Base-by-base conservation (phyloP, 306 rosid species). In the Citrullus mucosospermus region DNA sequence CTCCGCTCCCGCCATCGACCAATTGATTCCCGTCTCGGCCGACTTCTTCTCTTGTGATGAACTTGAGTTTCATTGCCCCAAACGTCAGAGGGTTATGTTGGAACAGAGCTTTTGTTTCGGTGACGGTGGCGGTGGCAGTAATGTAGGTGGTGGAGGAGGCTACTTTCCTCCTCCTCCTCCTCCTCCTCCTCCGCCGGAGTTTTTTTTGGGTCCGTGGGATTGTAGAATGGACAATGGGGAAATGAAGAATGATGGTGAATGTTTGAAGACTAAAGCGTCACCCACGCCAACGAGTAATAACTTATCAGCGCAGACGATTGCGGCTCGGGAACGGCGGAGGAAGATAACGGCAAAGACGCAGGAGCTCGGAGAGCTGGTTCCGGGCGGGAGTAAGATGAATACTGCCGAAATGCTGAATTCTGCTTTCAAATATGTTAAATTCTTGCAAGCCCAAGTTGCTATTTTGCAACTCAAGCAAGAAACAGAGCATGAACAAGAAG, bases 381-480 rank as follows among this genome's bases (percentile, higher is more conserved):
- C 98, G 0, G 92, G 96, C 14, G 97, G 93, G 5, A 79, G 56
- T 32, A 92, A 88, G 84, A 88, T 95, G 97, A 95, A 91, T 81
- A 89, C 98, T 17, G 98, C 97, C 50, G 96, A 92, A 79, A 95
- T 95, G 98, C 65, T 95, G 22, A 83, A 81, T 48, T 82, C 97
- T 69, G 97, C 97, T 71, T 81, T 79, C 41, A 95, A 85, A 41
- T 95, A 92, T 75, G 91, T 95, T 12, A 87, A 89, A 82, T 92
- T 50, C 87, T 84, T 95, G 87, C 91, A 91, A 84, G 86, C 90
- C 3, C 98, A 95, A 86, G 82, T 88, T 25, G 70, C 57, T 0
- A 54, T 95, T 83, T 93, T 95, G 63, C 78, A 94, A 77, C 69
- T 81, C 53, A 85, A 87, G 78, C 78, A 50, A 58, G 55, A 77